A percentile compares a stretch with the other conserved stretches of the same genome.
Conservation (phyloP, 2,329 filamentous ascomycete species). For the Aureobasidium melanogenum region DNA sequence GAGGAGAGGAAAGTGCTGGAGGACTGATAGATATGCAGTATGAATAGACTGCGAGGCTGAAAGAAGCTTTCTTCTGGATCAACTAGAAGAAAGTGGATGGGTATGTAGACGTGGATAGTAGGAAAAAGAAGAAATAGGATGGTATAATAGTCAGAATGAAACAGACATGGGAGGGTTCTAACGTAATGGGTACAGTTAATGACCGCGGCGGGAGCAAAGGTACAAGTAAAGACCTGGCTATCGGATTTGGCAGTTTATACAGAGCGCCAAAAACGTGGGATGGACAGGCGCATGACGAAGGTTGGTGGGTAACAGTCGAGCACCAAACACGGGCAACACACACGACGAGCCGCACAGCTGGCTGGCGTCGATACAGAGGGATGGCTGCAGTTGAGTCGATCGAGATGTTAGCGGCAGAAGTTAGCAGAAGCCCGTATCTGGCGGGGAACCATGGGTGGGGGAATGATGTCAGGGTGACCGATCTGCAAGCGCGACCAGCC, state of each 20-base stretch:
- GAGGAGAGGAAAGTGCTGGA: background rate
- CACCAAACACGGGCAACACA: constrained; percentile 7
- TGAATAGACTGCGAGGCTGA: background rate
- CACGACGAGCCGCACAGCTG: constrained; percentile 10
- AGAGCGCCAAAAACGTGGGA: constrained; percentile 10
- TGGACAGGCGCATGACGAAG: constrained; percentile 12
- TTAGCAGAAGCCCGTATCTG: background rate
- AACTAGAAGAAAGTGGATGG: background rate
- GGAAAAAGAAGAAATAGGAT: background rate
- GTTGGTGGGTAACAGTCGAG: constrained; percentile 3
- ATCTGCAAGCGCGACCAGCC: background rate
- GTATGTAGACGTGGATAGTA: background rate
- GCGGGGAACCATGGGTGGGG: constrained; percentile 3
- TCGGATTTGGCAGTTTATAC: constrained; percentile 10
- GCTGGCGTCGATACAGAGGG: constrained; percentile 6
- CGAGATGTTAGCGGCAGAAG: constrained; percentile 6
- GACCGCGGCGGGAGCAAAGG: constrained; percentile 1
- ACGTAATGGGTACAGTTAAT: constrained; percentile 5
- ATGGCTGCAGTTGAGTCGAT: constrained; percentile 4
- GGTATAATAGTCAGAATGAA: constrained; percentile 2
- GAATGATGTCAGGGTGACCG: constrained; percentile 9
- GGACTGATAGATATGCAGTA: background rate
- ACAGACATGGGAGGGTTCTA: constrained; percentile 1
- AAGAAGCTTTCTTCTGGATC: constrained; percentile 5
- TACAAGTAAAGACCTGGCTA: constrained; percentile 9